Conservation (phyloP, 192 early-diverging fungal species). For the Umbelopsis sp. region DNA sequence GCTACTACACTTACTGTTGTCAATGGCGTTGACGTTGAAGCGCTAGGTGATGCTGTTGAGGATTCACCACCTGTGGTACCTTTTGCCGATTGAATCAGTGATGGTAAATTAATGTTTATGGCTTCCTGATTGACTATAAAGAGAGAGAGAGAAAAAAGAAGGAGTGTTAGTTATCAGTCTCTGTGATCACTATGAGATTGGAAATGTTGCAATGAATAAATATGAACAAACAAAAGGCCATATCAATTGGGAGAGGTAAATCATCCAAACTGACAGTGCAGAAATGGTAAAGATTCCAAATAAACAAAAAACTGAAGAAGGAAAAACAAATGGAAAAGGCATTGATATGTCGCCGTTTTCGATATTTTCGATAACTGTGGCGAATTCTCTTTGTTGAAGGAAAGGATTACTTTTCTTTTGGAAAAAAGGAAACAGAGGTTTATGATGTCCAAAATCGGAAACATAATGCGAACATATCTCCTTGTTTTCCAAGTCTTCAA, state of each 20-base stretch:
- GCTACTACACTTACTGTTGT: background rate
- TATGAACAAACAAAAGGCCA: too few relatives aligned
- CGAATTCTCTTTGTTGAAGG: too few relatives aligned
- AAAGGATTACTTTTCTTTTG: background rate
- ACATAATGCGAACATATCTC: background rate
- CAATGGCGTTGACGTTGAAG: background rate
- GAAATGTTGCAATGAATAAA: too few relatives aligned
- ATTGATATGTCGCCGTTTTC: too few relatives aligned
- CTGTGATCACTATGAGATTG: too few relatives aligned
- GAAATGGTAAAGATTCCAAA: too few relatives aligned
- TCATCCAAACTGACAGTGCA: too few relatives aligned
- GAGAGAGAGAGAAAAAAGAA: background rate
- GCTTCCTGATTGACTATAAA: conserved; percentile 4
- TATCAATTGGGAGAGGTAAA: too few relatives aligned
- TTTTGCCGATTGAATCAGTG: conserved; percentile 8
- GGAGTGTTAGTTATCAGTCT: background rate
- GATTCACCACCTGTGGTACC: background rate
- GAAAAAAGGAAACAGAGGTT: background rate
- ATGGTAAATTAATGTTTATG: background rate
- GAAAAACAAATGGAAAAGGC: too few relatives aligned
- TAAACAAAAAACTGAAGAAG: too few relatives aligned
- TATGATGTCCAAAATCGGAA: background rate
- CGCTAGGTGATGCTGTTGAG: background rate
- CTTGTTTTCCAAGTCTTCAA: background rate
- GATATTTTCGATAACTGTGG: too few relatives aligned